A percentile compares a stretch with the other conserved stretches of the same genome.
These are phyloP conservation scores for Pezicula neosporulosa DNA, from an alignment of 2,329 filamentous ascomycete species.

Conservation along the genomic window DNA sequence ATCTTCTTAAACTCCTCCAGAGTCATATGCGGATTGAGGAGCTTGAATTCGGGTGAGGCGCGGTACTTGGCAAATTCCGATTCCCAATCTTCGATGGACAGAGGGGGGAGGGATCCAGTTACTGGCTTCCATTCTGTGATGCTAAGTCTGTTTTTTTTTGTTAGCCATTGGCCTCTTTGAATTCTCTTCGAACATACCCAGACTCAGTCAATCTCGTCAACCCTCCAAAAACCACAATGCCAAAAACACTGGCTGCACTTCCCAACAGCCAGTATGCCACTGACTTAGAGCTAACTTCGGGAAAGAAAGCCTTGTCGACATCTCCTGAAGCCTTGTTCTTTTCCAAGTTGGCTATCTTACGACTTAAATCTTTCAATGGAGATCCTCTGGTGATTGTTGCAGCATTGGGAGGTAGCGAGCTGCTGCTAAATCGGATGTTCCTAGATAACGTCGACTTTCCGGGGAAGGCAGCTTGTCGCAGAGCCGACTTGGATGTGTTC, in stretches of 20 bases:
- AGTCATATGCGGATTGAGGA: conserved; percentile 90
- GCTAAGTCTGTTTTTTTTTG: conserved; percentile 63
- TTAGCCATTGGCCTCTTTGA: conserved; percentile 2
- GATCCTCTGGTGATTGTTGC: conserved; percentile 8
- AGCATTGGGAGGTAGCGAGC: conserved; percentile 9
- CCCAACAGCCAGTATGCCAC: conserved; percentile 92
- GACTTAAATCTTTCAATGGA: conserved; percentile 18
- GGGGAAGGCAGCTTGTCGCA: conserved; percentile 11
- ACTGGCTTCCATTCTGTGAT: conserved; percentile 99
- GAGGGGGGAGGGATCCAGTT: conserved; percentile 84
- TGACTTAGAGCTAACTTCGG: conserved; percentile 63
- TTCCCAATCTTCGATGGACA: conserved; percentile 79
- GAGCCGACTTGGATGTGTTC: conserved; percentile 11
- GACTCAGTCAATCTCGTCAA: conserved; percentile 94
- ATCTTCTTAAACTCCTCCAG: conserved; percentile 96
- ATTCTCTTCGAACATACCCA: conserved; percentile 56
- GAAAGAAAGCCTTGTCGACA: conserved; percentile 20
- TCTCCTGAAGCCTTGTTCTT: conserved; percentile 1
- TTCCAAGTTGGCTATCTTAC: conserved; percentile 14
- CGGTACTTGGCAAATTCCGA: conserved; percentile 91
- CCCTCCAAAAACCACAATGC: conserved; percentile 93
- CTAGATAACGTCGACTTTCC: conserved; percentile 16
- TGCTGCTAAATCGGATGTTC: conserved; percentile 28
- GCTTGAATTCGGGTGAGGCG: conserved; percentile 85
- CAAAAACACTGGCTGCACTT: conserved; percentile 90